phyloP scores from a whole-genome alignment of 179 eudicot genomes.

The Silene noctiflora region DNA sequence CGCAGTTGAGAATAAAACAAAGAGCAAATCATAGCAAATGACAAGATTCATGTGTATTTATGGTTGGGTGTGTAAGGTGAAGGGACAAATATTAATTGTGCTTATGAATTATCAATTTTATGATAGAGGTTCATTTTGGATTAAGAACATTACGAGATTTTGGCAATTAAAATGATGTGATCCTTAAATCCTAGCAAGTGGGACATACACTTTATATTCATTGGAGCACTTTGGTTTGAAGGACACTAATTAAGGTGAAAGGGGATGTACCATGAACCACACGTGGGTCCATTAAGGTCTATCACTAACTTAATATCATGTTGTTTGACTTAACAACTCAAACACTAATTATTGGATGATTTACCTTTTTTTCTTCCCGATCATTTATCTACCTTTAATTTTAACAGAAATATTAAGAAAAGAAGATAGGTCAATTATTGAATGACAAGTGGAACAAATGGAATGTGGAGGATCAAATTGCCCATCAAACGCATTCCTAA shows the following conservation, averaged over 20 bases:
- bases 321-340: constrained; percentile 21
- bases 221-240: constrained; percentile 22
- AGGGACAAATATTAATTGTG: not conserved
- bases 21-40: constrained; percentile 15
- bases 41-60: constrained; percentile 14
- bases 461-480: no score
- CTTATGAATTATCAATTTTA: no score
- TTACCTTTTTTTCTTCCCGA: no score
- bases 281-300: constrained; percentile 37
- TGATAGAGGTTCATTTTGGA: not conserved
- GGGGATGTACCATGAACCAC: constrained; percentile 32
- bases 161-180: constrained; percentile 31
- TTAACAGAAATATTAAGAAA: no score
- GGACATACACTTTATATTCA: constrained; percentile 23
- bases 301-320: not conserved
- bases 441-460: no score
- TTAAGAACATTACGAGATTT: not conserved
- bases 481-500: no score
- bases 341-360: no score
- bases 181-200: constrained; percentile 43
- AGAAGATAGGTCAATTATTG: no score
- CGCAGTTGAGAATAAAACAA: constrained; percentile 9
- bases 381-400: no score
- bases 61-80: not conserved
- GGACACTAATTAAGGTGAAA: constrained; percentile 21